phyloP scores from a whole-genome alignment of 202 grass and related monocot genomes.

The Elaeis oleifera region DNA sequence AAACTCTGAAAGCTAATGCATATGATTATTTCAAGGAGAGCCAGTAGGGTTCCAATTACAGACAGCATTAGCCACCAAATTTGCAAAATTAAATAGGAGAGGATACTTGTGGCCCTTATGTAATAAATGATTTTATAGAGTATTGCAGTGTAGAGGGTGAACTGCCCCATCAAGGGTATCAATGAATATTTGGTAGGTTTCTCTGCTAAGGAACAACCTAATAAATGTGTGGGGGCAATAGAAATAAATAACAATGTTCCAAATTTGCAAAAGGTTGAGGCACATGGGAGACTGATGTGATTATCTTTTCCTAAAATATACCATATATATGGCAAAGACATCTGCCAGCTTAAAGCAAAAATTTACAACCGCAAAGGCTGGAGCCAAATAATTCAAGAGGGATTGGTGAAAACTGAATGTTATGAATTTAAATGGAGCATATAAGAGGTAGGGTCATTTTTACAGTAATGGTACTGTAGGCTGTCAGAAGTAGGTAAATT shows the following conservation, averaged over 20 bases:
- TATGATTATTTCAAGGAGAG: neutral
- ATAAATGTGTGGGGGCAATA: neutral
- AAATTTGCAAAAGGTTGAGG: conserved; percentile 1
- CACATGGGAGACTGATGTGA: conserved; percentile 6
- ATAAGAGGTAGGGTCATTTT: neutral
- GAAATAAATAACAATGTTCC: neutral
- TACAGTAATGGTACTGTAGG: neutral
- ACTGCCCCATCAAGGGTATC: neutral
- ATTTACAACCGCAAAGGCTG: too few species aligned
- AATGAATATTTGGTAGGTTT: neutral
- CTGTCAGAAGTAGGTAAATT: neutral
- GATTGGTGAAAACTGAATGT: neutral
- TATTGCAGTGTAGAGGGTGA: neutral
- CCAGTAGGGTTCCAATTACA: neutral
- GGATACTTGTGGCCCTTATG: neutral
- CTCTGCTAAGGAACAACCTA: neutral
- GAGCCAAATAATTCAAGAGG: too few species aligned
- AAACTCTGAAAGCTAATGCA: neutral
- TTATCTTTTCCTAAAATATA: too few species aligned
- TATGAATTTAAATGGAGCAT: neutral
- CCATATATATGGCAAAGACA: too few species aligned
- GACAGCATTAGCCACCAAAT: neutral
- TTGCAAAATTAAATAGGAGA: neutral
- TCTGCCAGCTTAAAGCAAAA: too few species aligned
- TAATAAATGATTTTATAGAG: neutral